Evolutionary conservation across 1,284 basidiomycete species (phyloP).

Genomic region (Tremellales sp.): DNA sequence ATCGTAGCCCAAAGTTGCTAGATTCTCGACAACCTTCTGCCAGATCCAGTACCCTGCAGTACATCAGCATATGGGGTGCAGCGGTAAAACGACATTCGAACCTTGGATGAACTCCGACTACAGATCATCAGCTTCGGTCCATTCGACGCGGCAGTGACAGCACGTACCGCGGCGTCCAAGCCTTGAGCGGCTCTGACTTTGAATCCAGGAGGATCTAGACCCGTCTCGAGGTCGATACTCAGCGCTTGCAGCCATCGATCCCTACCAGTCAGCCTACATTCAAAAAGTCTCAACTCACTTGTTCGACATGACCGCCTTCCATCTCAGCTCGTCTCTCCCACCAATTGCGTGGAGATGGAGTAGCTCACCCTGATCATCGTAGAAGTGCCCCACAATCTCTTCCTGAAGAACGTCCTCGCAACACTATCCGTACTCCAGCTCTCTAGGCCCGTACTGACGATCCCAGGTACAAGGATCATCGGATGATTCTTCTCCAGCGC

Average conservation of each 20-base stretch:
- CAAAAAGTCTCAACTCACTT: constrained; percentile 7
- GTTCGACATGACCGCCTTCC: constrained; percentile 23
- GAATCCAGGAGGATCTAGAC: constrained; percentile 82
- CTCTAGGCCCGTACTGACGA: constrained; percentile 46
- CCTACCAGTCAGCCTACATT: constrained; percentile 62
- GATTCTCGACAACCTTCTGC: constrained; percentile 89
- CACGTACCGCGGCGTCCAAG: constrained; percentile 52
- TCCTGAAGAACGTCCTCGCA: constrained; percentile 46
- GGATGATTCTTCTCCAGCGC: constrained; percentile 71
- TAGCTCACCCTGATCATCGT: constrained; percentile 48
- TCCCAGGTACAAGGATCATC: constrained; percentile 72
- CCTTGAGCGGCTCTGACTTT: constrained; percentile 89
- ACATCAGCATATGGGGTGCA: constrained; percentile 3
- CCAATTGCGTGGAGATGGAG: background rate
- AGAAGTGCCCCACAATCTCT: constrained; percentile 58
- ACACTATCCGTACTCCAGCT: constrained; percentile 44
- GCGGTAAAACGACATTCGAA: constrained; percentile 14
- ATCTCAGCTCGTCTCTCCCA: background rate
- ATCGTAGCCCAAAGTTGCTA: constrained; percentile 86
- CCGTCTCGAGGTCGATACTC: constrained; percentile 85
- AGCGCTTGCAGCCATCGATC: constrained; percentile 85
- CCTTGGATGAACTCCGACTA: constrained; percentile 78
- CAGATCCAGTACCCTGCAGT: constrained; percentile 86
- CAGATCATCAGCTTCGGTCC: constrained; percentile 59
- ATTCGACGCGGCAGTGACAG: background rate